Conservation (phyloP, 1,139 yeast species). For the Saccharomyces hybrid region DNA sequence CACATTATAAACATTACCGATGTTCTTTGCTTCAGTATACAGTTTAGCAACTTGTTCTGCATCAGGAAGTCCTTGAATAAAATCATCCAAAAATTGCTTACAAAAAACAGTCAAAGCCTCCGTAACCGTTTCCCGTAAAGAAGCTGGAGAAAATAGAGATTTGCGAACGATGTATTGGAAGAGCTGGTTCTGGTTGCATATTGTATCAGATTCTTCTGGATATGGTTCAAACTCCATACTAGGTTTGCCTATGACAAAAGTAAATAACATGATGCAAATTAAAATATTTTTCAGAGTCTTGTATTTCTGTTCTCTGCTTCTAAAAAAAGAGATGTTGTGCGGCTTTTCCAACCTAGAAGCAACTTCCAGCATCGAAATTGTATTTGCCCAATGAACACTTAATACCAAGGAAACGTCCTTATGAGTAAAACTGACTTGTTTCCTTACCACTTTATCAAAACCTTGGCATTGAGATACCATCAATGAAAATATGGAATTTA, state of each 20-base stretch:
- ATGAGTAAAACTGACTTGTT: constrained; percentile 12
- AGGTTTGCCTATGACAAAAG: constrained; percentile 21
- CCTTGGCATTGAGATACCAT: constrained; percentile 18
- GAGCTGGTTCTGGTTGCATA: constrained; percentile 22
- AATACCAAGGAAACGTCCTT: constrained; percentile 20
- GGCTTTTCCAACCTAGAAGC: constrained; percentile 41
- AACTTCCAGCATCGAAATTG: constrained; percentile 51
- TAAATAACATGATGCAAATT: constrained; percentile 33
- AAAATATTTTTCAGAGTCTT: constrained; percentile 31
- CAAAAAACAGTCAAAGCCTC: constrained; percentile 16
- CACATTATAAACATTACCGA: background rate
- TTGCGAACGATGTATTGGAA: constrained; percentile 27
- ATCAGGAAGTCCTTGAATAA: constrained; percentile 9
- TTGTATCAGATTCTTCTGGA: constrained; percentile 8
- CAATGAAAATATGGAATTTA: constrained; percentile 16
- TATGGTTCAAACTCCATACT: constrained; percentile 15
- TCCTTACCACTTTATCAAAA: constrained; percentile 20
- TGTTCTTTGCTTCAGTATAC: background rate
- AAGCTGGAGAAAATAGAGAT: constrained; percentile 15
- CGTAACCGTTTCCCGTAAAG: constrained; percentile 16
- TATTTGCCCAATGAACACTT: constrained; percentile 42
- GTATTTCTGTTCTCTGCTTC: constrained; percentile 31
- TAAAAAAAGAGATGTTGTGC: constrained; percentile 35
- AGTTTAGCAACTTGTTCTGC: background rate
- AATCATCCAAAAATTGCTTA: constrained; percentile 16